Evolutionary conservation across 441 rosid species (phyloP).

Genomic region (Cnidoscolus chayamansa): DNA sequence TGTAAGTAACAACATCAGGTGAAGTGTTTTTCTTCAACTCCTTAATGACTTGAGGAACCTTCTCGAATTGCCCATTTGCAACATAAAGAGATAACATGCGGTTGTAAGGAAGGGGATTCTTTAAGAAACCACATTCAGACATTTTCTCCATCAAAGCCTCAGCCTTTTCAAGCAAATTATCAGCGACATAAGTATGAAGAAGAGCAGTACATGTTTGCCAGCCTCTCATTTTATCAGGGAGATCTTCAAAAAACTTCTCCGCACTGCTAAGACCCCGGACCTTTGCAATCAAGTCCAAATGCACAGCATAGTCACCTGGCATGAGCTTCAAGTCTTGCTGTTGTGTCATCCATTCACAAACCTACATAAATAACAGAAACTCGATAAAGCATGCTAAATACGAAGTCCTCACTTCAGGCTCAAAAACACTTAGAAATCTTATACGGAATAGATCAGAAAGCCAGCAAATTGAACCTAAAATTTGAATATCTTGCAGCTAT

Average conservation of each 20-base stretch:
- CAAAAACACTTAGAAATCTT: too few species aligned
- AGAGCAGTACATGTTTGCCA: slow-evolving; percentile 68
- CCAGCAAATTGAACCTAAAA: background rate
- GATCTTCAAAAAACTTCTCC: slow-evolving; percentile 81
- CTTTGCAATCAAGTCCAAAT: slow-evolving; percentile 80
- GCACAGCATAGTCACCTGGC: slow-evolving; percentile 84
- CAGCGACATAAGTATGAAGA: slow-evolving; percentile 64
- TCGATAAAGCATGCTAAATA: background rate
- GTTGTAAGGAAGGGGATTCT: slow-evolving; percentile 63
- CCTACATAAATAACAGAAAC: slow-evolving; percentile 30
- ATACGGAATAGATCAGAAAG: too few species aligned
- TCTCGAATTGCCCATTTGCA: slow-evolving; percentile 47
- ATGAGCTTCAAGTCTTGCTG: slow-evolving; percentile 63
- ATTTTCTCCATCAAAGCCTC: slow-evolving; percentile 79
- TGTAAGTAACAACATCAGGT: slow-evolving; percentile 72
- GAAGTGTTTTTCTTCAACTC: slow-evolving; percentile 54
- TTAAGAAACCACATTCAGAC: slow-evolving; percentile 61
- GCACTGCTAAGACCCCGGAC: slow-evolving; percentile 63
- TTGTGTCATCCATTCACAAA: slow-evolving; percentile 83
- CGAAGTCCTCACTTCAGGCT: too few species aligned
- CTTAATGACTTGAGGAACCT: slow-evolving; percentile 48
- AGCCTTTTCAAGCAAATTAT: slow-evolving; percentile 49
- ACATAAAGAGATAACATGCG: slow-evolving; percentile 71
- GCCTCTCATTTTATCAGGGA: slow-evolving; percentile 68
- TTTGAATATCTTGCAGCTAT: background rate